Evolutionary conservation across 2,329 filamentous ascomycete species (phyloP).

Genomic region (Pezicula neosporulosa): DNA sequence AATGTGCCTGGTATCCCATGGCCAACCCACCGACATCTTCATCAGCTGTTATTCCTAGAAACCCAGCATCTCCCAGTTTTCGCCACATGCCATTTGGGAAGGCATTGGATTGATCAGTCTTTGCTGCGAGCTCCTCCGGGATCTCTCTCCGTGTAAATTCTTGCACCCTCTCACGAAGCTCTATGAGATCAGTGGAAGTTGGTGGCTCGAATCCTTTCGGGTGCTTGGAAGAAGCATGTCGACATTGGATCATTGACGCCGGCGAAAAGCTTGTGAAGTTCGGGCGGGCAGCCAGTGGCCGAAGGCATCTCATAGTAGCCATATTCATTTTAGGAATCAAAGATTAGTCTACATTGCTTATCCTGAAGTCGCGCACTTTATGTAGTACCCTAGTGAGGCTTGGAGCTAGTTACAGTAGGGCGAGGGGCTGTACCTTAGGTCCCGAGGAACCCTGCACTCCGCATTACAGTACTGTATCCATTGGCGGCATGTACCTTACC

Average conservation of each 20-base stretch:
- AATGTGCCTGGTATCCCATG: conserved; percentile 96
- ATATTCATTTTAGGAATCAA: conserved; percentile 9
- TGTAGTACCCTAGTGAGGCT: too few species aligned
- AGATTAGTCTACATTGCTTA: too few species aligned
- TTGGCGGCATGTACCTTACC: too few species aligned
- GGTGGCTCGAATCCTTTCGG: conserved; percentile 59
- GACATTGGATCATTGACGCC: conserved; percentile 30
- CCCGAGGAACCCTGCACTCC: too few species aligned
- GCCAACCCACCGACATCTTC: conserved; percentile 86
- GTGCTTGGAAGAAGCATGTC: conserved; percentile 64
- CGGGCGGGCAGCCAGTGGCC: conserved; percentile 17
- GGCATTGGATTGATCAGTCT: conserved; percentile 80
- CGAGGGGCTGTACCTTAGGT: too few species aligned
- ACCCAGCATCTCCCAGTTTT: conserved; percentile 87
- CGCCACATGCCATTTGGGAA: conserved; percentile 92
- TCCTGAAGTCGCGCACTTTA: too few species aligned
- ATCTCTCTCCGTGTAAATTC: conserved; percentile 91
- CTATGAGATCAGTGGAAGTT: conserved; percentile 44
- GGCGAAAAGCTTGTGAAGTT: conserved; percentile 9
- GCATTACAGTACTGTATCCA: too few species aligned
- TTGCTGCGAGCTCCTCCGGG: conserved; percentile 73
- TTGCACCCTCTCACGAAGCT: conserved; percentile 49
- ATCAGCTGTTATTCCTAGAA: conserved; percentile 90
- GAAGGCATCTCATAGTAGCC: conserved; percentile 20
- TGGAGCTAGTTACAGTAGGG: too few species aligned